Evolutionary conservation across 768 basidiomycete genomes (phyloP).

Genomic region (Mrakia hoshinonis): DNA sequence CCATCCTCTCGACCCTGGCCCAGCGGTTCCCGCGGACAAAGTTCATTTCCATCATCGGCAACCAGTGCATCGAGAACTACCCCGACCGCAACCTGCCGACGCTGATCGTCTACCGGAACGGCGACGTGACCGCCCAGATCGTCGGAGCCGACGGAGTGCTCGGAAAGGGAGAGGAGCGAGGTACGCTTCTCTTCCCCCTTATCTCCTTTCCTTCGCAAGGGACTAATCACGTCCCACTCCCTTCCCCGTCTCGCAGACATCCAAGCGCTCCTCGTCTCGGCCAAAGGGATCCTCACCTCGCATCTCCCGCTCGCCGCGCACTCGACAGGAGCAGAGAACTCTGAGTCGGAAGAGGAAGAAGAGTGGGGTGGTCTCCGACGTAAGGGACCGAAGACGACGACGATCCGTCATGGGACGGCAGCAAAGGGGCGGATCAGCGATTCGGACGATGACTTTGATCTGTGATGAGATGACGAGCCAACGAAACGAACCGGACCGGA

Average conservation of each 20-base stretch:
- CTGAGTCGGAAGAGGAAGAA: constrained; percentile 36
- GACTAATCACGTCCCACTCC: constrained; percentile 44
- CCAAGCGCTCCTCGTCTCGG: constrained; percentile 46
- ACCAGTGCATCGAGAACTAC: constrained; percentile 92
- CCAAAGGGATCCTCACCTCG: constrained; percentile 56
- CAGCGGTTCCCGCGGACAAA: constrained; percentile 81
- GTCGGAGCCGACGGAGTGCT: constrained; percentile 53
- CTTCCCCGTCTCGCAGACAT: constrained; percentile 32
- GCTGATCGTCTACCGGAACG: constrained; percentile 82
- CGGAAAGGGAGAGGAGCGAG: constrained; percentile 58
- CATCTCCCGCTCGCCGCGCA: constrained; percentile 43
- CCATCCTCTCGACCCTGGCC: constrained; percentile 64
- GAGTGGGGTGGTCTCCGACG: constrained; percentile 13
- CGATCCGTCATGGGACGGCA: neutral
- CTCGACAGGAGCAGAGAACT: constrained; percentile 40
- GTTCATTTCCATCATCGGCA: constrained; percentile 88
- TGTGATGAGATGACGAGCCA: constrained; percentile 1
- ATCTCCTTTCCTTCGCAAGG: neutral
- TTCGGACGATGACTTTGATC: constrained; percentile 27
- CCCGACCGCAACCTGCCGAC: constrained; percentile 86
- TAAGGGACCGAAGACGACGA: neutral
- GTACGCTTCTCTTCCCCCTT: constrained; percentile 43
- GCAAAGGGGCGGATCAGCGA: constrained; percentile 7
- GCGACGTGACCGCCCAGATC: constrained; percentile 80
- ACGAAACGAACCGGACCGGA: too few relatives aligned